Percentiles rank a stretch among this genome's conserved stretches.
Conservation (phyloP, 2,329 filamentous ascomycete genomes). For the Penicillium sp. region DNA sequence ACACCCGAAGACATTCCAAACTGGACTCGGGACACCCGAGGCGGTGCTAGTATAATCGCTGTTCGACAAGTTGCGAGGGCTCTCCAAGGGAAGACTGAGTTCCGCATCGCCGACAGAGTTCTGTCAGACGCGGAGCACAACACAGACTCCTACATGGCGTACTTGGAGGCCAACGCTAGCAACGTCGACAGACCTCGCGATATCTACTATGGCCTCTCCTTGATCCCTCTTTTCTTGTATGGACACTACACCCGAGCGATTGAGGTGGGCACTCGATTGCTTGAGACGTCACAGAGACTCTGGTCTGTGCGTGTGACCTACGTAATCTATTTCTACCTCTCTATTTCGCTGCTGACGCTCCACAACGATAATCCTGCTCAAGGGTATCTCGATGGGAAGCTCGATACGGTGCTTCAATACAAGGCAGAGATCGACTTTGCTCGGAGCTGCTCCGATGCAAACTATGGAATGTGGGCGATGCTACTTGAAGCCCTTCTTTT, state of each 20-base stretch:
- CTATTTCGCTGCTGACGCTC: constrained; percentile 41
- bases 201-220: constrained; percentile 50
- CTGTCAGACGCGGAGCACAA: constrained; percentile 54
- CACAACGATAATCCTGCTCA: constrained; percentile 41
- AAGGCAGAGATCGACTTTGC: constrained; percentile 51
- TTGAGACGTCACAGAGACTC: constrained; percentile 40
- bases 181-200: constrained; percentile 51
- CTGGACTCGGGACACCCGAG: constrained; percentile 55
- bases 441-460: constrained; percentile 52
- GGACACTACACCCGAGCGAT: constrained; percentile 45
- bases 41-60: constrained; percentile 53
- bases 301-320: constrained; percentile 45
- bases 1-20: constrained; percentile 53
- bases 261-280: constrained; percentile 39
- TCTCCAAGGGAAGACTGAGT: constrained; percentile 57
- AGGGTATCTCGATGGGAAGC: constrained; percentile 43
- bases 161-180: constrained; percentile 41
- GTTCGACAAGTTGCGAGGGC: constrained; percentile 54
- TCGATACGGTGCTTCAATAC: constrained; percentile 48
- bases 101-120: constrained; percentile 44
- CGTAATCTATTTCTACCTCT: constrained; percentile 44
- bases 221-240: constrained; percentile 45
- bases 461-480: constrained; percentile 55
- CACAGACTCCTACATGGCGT: constrained; percentile 46
- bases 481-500: constrained; percentile 53